Conservation (phyloP, 2,329 filamentous ascomycete species). For the Cladophialophora psammophila region DNA sequence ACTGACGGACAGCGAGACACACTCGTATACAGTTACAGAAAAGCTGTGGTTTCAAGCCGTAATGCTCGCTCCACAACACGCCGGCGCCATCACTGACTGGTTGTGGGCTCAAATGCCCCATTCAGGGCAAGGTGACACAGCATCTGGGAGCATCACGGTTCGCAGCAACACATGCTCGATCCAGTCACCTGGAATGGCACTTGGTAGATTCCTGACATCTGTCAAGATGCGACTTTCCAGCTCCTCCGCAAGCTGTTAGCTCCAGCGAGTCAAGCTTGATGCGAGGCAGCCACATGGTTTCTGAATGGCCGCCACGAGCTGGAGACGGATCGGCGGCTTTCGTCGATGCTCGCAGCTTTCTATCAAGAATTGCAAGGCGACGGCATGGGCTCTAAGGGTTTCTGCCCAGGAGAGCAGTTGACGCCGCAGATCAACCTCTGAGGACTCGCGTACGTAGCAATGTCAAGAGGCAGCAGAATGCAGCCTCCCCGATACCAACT, state of each 20-base stretch:
- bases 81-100: not conserved
- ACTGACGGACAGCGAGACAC: not conserved
- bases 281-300: constrained; percentile 7
- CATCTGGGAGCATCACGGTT: not conserved
- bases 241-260: not conserved
- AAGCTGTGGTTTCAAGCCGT: not conserved
- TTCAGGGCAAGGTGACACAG: constrained; percentile 15
- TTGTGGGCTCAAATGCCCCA: not conserved
- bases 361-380: not conserved
- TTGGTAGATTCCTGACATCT: constrained; percentile 29
- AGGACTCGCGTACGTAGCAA: not conserved
- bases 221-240: constrained; percentile 23
- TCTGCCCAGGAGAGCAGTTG: not conserved
- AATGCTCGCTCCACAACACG: not conserved
- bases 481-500: not conserved
- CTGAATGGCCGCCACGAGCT: not conserved
- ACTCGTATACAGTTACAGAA: not conserved
- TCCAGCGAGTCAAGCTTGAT: constrained; percentile 7
- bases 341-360: not conserved
- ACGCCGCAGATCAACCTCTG: not conserved
- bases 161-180: constrained; percentile 14
- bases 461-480: not conserved
- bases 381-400: not conserved
- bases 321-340: not conserved
- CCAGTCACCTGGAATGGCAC: constrained; percentile 1